These are phyloP conservation scores for Mucor piriformis DNA, from an alignment of 371 early-diverging fungal species.

Conservation along the genomic window DNA sequence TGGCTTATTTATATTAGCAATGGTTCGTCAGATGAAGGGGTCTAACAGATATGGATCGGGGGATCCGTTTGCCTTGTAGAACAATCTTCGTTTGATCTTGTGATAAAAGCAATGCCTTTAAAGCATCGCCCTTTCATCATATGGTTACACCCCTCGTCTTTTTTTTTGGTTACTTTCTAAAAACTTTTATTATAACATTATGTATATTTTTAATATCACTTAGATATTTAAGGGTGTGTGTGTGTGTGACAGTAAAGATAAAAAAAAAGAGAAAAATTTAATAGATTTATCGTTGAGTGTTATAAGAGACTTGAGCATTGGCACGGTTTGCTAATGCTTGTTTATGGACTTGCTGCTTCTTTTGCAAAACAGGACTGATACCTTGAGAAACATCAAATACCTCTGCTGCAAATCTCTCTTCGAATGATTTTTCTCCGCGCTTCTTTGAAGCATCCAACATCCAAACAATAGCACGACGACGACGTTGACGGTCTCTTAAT, in stretches of 20 bases:
- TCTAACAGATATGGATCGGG: too few species aligned
- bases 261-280: background rate
- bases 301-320: conserved; percentile 65
- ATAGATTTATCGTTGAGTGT: conserved; percentile 32
- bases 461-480: conserved; percentile 88
- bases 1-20: too few species aligned
- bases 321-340: conserved; percentile 81
- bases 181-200: background rate
- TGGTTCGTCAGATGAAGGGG: too few species aligned
- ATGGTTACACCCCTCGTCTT: too few species aligned
- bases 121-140: too few species aligned
- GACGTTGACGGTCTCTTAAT: conserved; percentile 78
- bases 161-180: too few species aligned
- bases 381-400: conserved; percentile 81
- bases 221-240: conserved; percentile 22
- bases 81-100: too few species aligned
- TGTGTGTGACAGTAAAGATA: background rate
- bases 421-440: conserved; percentile 66
- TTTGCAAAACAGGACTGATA: conserved; percentile 67
- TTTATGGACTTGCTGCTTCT: conserved; percentile 70
- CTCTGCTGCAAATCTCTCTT: conserved; percentile 79
- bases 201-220: background rate
- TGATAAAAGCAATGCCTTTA: too few species aligned
- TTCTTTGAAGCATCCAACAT: conserved; percentile 78
- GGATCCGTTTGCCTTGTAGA: too few species aligned